A percentile compares a stretch with the other conserved stretches of the same genome.
These are phyloP conservation scores for Trypanosoma boissoni DNA, from an alignment of 208 protist genomes.

Conservation along the genomic window DNA sequence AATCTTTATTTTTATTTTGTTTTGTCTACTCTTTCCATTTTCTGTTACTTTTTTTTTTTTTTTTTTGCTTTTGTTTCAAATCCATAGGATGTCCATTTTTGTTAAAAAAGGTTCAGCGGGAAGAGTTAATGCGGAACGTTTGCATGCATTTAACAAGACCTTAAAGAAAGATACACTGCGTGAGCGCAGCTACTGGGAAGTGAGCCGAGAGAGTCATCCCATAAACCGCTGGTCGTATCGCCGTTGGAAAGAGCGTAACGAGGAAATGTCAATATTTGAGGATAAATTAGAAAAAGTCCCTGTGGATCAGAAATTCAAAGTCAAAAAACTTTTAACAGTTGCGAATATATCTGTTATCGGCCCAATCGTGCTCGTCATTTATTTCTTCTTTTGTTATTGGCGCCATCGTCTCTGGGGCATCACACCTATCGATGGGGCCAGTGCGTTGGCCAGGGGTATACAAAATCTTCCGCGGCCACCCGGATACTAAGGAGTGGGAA, in stretches of 20 bases:
- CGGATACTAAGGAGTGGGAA: slow-evolving; percentile 74
- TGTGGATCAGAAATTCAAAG: slow-evolving; percentile 83
- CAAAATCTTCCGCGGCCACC: slow-evolving; percentile 76
- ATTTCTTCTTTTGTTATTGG: slow-evolving; percentile 70
- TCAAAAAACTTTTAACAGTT: slow-evolving; percentile 81
- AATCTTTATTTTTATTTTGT: too few species aligned
- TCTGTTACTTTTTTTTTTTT: slow-evolving; percentile 1
- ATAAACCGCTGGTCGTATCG: slow-evolving; percentile 81
- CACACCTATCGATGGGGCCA: slow-evolving; percentile 67
- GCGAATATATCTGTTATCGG: slow-evolving; percentile 72
- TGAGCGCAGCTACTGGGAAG: slow-evolving; percentile 76
- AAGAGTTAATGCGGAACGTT: slow-evolving; percentile 56
- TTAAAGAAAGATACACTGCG: slow-evolving; percentile 74
- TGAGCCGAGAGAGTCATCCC: slow-evolving; percentile 75
- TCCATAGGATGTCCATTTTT: slow-evolving; percentile 53
- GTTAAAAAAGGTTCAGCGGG: slow-evolving; percentile 46
- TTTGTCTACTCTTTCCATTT: too few species aligned
- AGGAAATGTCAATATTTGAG: slow-evolving; percentile 78
- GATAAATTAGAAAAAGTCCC: slow-evolving; percentile 74
- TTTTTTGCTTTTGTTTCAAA: slow-evolving; percentile 1
- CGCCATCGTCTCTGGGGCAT: slow-evolving; percentile 66
- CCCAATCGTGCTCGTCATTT: slow-evolving; percentile 57
- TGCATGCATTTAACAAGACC: slow-evolving; percentile 83
- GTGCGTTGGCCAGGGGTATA: slow-evolving; percentile 58
- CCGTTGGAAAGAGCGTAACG: slow-evolving; percentile 68